Percentiles rank a stretch among this genome's conserved stretches.
These are phyloP conservation scores for Populus hybrid DNA, from an alignment of 441 rosid species.

Conservation along the genomic window DNA sequence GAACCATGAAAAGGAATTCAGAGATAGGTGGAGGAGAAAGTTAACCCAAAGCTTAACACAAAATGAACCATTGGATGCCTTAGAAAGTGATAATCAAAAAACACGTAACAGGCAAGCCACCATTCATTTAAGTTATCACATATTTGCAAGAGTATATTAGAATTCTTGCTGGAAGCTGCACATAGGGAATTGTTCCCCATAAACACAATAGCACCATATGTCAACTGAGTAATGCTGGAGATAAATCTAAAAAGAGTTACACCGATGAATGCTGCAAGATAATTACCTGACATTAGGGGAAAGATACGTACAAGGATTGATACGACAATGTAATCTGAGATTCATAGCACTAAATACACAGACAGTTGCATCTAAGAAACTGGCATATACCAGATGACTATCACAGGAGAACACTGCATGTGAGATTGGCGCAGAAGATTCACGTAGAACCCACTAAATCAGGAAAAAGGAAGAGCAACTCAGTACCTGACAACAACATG, in stretches of 20 bases:
- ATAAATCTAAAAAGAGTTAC: neutral
- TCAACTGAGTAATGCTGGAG: neutral
- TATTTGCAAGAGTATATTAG: neutral
- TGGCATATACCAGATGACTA: constrained; percentile 84
- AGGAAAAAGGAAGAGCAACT: constrained; percentile 10
- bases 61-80: neutral
- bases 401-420: constrained; percentile 96
- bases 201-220: neutral
- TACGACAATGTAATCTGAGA: constrained; percentile 83
- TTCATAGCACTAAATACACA: constrained; percentile 75
- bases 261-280: neutral
- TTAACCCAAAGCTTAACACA: neutral
- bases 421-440: constrained; percentile 73
- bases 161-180: neutral
- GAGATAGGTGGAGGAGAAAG: neutral
- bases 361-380: constrained; percentile 81
- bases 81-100: neutral
- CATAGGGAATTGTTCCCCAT: neutral
- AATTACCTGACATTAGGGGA: constrained; percentile 74
- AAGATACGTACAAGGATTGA: constrained; percentile 76
- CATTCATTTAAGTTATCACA: neutral
- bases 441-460: constrained; percentile 72
- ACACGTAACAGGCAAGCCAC: neutral
- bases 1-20: neutral
- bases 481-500: constrained; percentile 3